Evolutionary conservation across 1,284 basidiomycete species (phyloP).

Genomic region (Cystobasidium sp.): DNA sequence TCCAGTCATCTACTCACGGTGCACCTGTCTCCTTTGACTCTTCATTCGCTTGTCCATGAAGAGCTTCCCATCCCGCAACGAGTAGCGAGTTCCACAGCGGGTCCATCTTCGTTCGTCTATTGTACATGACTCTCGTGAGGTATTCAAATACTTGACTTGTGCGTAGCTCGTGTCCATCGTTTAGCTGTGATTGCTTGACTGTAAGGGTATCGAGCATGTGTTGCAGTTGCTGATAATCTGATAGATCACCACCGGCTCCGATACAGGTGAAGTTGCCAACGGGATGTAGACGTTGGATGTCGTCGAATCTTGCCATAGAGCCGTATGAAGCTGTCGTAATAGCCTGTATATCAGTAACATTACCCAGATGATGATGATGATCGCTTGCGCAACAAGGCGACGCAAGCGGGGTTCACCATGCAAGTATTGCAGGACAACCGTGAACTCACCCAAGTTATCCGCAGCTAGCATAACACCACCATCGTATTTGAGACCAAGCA

Average conservation of each 20-base stretch:
- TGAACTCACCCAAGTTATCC: constrained; percentile 80
- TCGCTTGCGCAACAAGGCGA: not conserved
- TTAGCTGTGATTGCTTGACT: constrained; percentile 41
- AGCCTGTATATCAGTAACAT: not conserved
- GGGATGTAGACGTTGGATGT: constrained; percentile 82
- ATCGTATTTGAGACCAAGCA: constrained; percentile 91
- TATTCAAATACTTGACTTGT: constrained; percentile 93
- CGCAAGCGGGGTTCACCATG: constrained; percentile 10
- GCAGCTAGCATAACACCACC: constrained; percentile 99
- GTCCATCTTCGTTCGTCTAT: constrained; percentile 81
- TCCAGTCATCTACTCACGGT: too few species aligned
- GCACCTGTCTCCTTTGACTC: constrained; percentile 59
- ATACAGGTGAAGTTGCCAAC: constrained; percentile 84
- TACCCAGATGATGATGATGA: not conserved
- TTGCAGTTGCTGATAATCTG: constrained; percentile 95
- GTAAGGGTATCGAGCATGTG: constrained; percentile 71
- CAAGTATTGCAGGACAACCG: too few species aligned
- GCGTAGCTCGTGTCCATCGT: constrained; percentile 83
- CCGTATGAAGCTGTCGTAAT: constrained; percentile 84
- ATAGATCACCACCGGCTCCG: constrained; percentile 95
- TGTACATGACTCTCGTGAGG: constrained; percentile 88
- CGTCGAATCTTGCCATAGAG: constrained; percentile 95
- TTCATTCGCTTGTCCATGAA: constrained; percentile 61
- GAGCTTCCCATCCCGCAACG: constrained; percentile 84
- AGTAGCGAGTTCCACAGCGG: constrained; percentile 95